Percentiles rank a stretch among this genome's conserved stretches.
These are phyloP conservation scores for Huiozyma naganishii DNA, from an alignment of 805 yeast species.

Conservation along the genomic window DNA sequence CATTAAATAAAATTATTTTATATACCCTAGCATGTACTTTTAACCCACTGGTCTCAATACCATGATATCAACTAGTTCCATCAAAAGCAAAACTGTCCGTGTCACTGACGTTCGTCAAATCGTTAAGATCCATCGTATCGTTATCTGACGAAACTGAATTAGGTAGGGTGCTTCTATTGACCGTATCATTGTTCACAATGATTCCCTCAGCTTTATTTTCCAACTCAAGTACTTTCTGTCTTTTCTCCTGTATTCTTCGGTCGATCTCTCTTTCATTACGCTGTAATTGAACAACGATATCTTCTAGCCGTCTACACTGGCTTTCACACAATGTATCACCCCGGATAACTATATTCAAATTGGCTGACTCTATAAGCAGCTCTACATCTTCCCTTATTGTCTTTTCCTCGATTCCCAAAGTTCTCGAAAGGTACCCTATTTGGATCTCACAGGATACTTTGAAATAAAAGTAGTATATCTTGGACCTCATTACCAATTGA, in stretches of 20 bases:
- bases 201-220: not conserved
- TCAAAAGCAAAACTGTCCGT: conserved; percentile 3
- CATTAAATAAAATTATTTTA: too few relatives aligned
- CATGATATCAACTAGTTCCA: too few relatives aligned
- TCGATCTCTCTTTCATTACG: conserved; percentile 1
- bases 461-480: conserved; percentile 22
- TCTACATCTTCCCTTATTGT: conserved; percentile 12
- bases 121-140: conserved; percentile 9
- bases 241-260: conserved; percentile 1
- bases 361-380: conserved; percentile 10
- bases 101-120: conserved; percentile 9
- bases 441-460: conserved; percentile 15
- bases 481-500: conserved; percentile 15
- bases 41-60: too few relatives aligned
- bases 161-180: not conserved
- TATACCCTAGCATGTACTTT: too few relatives aligned
- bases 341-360: conserved; percentile 14
- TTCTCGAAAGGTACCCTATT: conserved; percentile 18
- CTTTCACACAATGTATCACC: conserved; percentile 6
- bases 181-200: not conserved
- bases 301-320: conserved; percentile 2
- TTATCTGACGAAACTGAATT: too few relatives aligned
- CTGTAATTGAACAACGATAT: conserved; percentile 1
- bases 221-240: not conserved
- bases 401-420: conserved; percentile 11